Evolutionary conservation across 441 rosid species (phyloP), one percentile per base, ranked within the genome.

Genomic region (Arabidopsis hybrid): DNA sequence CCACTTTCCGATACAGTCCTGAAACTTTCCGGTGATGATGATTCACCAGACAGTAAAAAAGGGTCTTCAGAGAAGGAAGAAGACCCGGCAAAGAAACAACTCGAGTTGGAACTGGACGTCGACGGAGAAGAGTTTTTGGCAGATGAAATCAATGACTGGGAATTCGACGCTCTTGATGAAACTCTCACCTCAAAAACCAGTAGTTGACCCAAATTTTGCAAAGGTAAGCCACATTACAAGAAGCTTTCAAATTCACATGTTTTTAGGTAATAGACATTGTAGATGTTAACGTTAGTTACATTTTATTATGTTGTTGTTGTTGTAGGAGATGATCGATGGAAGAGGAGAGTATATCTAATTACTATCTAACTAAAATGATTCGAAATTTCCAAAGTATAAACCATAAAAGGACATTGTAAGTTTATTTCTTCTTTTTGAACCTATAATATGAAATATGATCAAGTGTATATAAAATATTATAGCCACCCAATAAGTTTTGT

Each of bases 61-160:
- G 78, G 69, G 40, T 32, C 81, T 43, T 36, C 75, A 10, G 57
- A 31, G 59, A 74, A 70, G 53, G 76, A 64, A 61, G 73, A 79
- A 58, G 73, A 78, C 38, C 58, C 73, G 29, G 55, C 72, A 8
- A 72, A 71, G 61, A 83, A 79, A 34, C 78, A 75, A 52, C 60
- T 87, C 26, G 86, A 85, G 67, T 42, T 79, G 26, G 92, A 85
- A 51, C 65, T 76, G 1, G 89, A 72, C 11, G 29, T 26, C 29
- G 74, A 78, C 1, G 77, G 80, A 53, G 84, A 75, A 21, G 89
- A 76, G 51, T 50, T 61, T 75, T 83, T 82, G 64, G 68, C 71
- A 12, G 77, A 79, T 47, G 80, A 81, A 55, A 83, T 83, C 61
- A 72, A 65, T 21, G 86, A 83, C n/a, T 83, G 86, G 86, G 86